Conservation (phyloP, 306 rosid species). For the Hylodesmum podocarpum region DNA sequence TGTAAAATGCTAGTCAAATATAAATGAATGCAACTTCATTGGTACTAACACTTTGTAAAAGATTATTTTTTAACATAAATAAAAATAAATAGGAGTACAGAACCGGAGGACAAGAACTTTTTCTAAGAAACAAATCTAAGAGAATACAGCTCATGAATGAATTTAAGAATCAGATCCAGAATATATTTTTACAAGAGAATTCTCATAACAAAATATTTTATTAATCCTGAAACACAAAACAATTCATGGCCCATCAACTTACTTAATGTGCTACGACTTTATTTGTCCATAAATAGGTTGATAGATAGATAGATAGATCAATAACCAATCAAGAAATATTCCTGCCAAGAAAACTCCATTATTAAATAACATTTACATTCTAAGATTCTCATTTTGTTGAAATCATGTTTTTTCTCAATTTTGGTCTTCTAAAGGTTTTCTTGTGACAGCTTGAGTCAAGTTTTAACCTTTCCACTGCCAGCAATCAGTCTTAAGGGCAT, state of each 20-base stretch:
- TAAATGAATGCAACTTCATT: neutral
- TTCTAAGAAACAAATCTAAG: neutral
- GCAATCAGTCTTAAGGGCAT: neutral
- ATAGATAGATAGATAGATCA: neutral
- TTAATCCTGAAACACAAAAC: neutral
- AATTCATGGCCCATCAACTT: neutral
- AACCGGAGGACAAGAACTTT: neutral
- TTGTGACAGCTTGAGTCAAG: neutral
- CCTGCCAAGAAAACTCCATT: neutral
- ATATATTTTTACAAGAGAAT: neutral
- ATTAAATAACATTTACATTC: neutral
- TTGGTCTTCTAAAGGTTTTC: neutral
- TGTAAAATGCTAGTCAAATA: neutral
- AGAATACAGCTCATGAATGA: neutral
- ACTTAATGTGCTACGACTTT: neutral
- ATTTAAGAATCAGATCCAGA: neutral
- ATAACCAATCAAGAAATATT: neutral
- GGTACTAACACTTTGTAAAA: neutral
- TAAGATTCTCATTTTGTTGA: neutral
- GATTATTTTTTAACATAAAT: neutral
- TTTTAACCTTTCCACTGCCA: neutral
- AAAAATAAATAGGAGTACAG: neutral
- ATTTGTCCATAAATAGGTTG: slow-evolving; percentile 4
- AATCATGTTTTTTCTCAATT: neutral
- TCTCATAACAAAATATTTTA: neutral